Evolutionary conservation across 2,329 filamentous ascomycete species (phyloP).

Genomic region (Colletotrichum abscissum): DNA sequence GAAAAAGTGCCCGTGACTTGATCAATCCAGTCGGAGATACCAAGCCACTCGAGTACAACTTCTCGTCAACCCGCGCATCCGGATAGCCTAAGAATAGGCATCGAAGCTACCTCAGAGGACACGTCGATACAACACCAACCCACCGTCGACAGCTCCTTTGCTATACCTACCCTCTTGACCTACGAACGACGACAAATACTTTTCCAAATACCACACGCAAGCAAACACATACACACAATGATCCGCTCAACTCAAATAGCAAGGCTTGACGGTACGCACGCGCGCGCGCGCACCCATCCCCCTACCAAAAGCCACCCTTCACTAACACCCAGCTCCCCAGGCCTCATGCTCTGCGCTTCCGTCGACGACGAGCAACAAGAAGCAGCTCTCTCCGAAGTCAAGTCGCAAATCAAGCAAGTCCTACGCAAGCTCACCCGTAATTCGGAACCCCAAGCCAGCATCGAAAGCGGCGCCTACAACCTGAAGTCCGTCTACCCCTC

Average conservation of each 20-base stretch:
- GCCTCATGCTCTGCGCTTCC: conserved; percentile 93
- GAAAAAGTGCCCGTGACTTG: neutral
- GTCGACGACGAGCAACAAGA: conserved; percentile 91
- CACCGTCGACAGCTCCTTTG: conserved; percentile 8
- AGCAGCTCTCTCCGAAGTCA: conserved; percentile 84
- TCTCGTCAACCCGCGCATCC: neutral
- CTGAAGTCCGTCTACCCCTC: conserved; percentile 75
- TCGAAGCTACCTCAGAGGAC: conserved; percentile 10
- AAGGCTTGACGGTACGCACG: conserved; percentile 80
- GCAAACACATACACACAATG: conserved; percentile 60
- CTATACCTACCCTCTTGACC: neutral
- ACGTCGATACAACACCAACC: conserved; percentile 17
- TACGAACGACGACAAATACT: neutral
- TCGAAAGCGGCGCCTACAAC: conserved; percentile 85
- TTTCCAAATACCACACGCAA: neutral
- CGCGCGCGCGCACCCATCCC: conserved; percentile 19
- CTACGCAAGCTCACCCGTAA: conserved; percentile 89
- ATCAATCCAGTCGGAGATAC: neutral
- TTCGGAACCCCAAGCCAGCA: conserved; percentile 89
- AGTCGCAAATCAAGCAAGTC: conserved; percentile 90
- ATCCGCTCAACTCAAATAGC: conserved; percentile 95
- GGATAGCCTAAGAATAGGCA: neutral
- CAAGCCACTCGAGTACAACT: neutral
- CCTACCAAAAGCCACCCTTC: neutral
- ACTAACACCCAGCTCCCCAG: conserved; percentile 57